Conservation (phyloP, 768 basidiomycete species). For the Clitopilus passeckerianus region DNA sequence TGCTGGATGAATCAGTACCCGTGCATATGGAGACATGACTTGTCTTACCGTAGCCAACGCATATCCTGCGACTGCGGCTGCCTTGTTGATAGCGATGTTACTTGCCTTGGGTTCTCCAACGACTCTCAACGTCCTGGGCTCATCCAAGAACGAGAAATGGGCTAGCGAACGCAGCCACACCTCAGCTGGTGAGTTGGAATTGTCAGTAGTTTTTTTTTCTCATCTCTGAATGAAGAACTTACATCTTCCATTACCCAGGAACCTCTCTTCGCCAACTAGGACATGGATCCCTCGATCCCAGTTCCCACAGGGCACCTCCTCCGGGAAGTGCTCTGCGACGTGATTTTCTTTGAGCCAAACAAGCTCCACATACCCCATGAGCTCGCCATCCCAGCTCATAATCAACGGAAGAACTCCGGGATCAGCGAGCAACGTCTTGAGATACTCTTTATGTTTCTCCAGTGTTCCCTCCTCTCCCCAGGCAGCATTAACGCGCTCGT, state of each 20-base stretch:
- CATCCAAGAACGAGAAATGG: constrained; percentile 39
- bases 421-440: constrained; percentile 28
- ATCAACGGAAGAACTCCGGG: constrained; percentile 34
- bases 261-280: constrained; percentile 42
- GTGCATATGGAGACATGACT: neutral
- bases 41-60: constrained; percentile 18
- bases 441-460: constrained; percentile 37
- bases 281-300: constrained; percentile 37
- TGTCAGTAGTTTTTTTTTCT: neutral
- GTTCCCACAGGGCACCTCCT: constrained; percentile 14
- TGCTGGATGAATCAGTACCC: constrained; percentile 1
- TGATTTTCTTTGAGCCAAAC: constrained; percentile 40
- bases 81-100: constrained; percentile 19
- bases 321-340: constrained; percentile 23
- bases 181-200: constrained; percentile 17
- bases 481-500: constrained; percentile 35
- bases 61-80: constrained; percentile 16
- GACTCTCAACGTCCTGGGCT: constrained; percentile 34
- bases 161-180: constrained; percentile 30
- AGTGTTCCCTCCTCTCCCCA: constrained; percentile 43
- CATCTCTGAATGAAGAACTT: constrained; percentile 10
- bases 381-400: constrained; percentile 42
- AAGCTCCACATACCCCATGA: constrained; percentile 41
- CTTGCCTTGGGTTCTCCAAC: constrained; percentile 35
- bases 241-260: constrained; percentile 37